Base-by-base conservation (phyloP, 2,329 filamentous ascomycete genomes). In the Oidium heveae region DNA sequence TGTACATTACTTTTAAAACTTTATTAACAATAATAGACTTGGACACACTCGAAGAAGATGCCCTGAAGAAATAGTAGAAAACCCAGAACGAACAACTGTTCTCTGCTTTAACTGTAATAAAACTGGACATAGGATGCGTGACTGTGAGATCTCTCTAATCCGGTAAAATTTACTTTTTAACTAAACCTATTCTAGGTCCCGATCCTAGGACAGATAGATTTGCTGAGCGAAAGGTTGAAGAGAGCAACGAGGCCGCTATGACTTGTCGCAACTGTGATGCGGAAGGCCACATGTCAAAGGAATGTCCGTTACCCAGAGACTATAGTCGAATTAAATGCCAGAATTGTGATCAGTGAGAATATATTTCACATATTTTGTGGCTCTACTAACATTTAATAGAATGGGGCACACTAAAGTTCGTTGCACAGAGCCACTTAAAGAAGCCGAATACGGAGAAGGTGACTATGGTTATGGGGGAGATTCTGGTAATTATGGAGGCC, bases 221-320 rank as follows among this genome's bases (percentile, higher is more conserved):
- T 59, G 77, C 76, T 8, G 84, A 81, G 73, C 76, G 74, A 64
- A 84, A 84, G 63, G 84, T 80, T 69, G 75, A 74, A 61, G 66
- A 49, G 52, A 61, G 60, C 32, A 64, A 39, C 2, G 56, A 58
- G 43, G 57, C 52, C 53, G 69, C 69, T 4, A 10, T 37, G 12
- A 52, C n/a, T 57, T 86, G 82, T 66, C 63, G 58, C 57, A 82
- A 82, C 65, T 86, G 82, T 62, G 69, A 71, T 43, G 74, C 80
- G 59, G 66, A 80, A 18, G 82, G 82, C 0, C 82, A 84, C 58
- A 68, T 71, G 46, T 65, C 69, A 24, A 79, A 75, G 65, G 64
- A 68, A 54, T 86, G 82, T 63, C 55, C 52, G 4, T 13, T 63
- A 56, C 68, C 57, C 52, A 46, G 52, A 2, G 59, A 56, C 71